Evolutionary conservation across 768 basidiomycete genomes (phyloP), one percentile per base, ranked within the genome.

Genomic region (Kwoniella pini): DNA sequence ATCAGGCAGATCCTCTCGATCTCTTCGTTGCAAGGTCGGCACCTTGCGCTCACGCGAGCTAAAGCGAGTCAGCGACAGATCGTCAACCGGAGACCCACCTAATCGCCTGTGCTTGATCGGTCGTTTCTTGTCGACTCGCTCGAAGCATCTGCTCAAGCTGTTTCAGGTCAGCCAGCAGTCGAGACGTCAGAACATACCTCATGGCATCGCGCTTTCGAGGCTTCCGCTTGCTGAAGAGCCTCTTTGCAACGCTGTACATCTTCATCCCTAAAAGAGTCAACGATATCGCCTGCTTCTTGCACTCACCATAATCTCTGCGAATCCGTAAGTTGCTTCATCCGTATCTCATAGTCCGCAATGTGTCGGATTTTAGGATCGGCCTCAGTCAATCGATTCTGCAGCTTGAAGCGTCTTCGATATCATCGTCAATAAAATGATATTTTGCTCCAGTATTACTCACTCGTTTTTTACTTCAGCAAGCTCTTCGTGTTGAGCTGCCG

Each of bases 321-420:
- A 57, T 86, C 85, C 42, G 87, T 80, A 61, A 90, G 84, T 69
- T 92, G 89, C 53, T 90, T 87, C 44, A 95, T 90, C 67, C 89
- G 87, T n/a, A 80, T 81, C 73, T 96, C 92, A 66, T 93, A 95
- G 75, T 95, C 91, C 50, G 82, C 80, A 42, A 95, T 81, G 17
- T 88, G 84, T 62, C 87, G 85, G 12, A 95, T 84, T 72, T 93
- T 93, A 69, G 89, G 89, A 60, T 86, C 84, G 45, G 83, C 86
- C 77, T 89, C 89, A 68, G 89, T 88, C 65, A 83, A 82, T 68
- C 87, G 84, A 19, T 89, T 92, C 73, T 87, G 81, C 28, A 95
- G 80, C 53, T 84, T 82, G 69, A 88, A 89, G 1, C 90, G 85
- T 24, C 87, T 82, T 2, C 21, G 4, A 36, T 4, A 33, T 63